Evolutionary conservation across 148 eudicot species (phyloP), one percentile per base, ranked within the genome.

Genomic region (Nepenthes mirabilis): DNA sequence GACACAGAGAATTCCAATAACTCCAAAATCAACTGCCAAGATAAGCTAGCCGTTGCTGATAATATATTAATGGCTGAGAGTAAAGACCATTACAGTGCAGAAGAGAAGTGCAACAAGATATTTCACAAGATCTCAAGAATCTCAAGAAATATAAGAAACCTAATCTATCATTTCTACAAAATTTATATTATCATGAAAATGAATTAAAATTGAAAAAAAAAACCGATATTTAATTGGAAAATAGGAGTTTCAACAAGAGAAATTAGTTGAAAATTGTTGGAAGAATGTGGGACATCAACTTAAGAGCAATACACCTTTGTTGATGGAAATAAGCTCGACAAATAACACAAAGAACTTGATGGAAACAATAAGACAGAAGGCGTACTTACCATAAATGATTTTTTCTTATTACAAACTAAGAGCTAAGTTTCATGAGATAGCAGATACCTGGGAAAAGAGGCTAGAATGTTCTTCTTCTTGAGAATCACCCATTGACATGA

Each of bases 391-490:
- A 43, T 32, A 47, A 11, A 23, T 11, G 37, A 9, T 51, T 12
- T 8, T 50, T 43, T 37, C 13, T 33, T 13, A 43, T 3, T 11
- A 58, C 33, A 60, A 32, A 43, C 10, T 49, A 11, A 49, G 36
- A 60, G 63, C 53, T 37, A 60, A 36, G 14, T 43, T 43, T 14
- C 37, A 13, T 45, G 23, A 43, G 47, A 64, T 50, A 49, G 13
- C n/a, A n/a, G 34, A 47, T 72, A 86, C 98, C 96, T 88, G 82
- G 60, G 78, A 81, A 70, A 83, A 86, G 58, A 80, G 66, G 60
- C 65, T 69, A 57, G 37, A 72, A 66, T 93, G 95, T 65, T 93
- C 96, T 61, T 85, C 98, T 49, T 88, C 96, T 69, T 84, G 87
- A 53, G 96, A 86, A 40, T 86, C 95, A 40, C 71, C 89, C 43